These are phyloP conservation scores for Boletus insuetus DNA, from an alignment of 768 basidiomycete species.

Conservation along the genomic window DNA sequence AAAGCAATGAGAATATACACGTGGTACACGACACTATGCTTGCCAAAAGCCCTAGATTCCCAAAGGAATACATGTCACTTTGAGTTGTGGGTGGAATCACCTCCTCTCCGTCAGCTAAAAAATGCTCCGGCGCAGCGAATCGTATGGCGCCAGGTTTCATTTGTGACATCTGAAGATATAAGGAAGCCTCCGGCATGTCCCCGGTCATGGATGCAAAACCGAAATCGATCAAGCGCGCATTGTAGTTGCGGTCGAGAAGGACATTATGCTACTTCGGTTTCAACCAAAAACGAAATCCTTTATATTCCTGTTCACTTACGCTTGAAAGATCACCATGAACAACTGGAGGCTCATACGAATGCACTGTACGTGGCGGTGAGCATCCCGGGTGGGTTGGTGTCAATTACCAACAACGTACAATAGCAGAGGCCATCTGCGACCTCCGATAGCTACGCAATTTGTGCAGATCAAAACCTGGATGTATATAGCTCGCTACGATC, in stretches of 20 bases:
- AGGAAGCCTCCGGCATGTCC: neutral
- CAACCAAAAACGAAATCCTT: neutral
- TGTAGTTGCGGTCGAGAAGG: neutral
- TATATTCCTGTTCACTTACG: neutral
- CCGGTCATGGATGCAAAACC: slow-evolving; percentile 6
- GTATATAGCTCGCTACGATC: neutral
- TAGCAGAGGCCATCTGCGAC: slow-evolving; percentile 7
- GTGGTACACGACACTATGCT: neutral
- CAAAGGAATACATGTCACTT: slow-evolving; percentile 18
- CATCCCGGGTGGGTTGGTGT: neutral
- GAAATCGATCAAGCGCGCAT: slow-evolving; percentile 1
- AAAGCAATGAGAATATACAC: neutral
- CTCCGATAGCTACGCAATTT: slow-evolving; percentile 3
- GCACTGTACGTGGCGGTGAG: slow-evolving; percentile 4
- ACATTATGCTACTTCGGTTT: neutral
- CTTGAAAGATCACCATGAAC: slow-evolving; percentile 14
- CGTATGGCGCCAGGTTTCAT: slow-evolving; percentile 36
- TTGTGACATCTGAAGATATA: slow-evolving; percentile 20
- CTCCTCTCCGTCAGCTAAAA: slow-evolving; percentile 15
- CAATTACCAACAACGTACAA: neutral
- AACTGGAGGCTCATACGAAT: slow-evolving; percentile 1
- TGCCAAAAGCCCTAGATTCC: slow-evolving; percentile 30
- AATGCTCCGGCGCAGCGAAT: slow-evolving; percentile 41
- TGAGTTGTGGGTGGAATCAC: neutral
- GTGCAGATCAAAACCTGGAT: too few species aligned